phyloP scores from a whole-genome alignment of 176 grass and related monocot genomes.

The Oryza brachyantha region DNA sequence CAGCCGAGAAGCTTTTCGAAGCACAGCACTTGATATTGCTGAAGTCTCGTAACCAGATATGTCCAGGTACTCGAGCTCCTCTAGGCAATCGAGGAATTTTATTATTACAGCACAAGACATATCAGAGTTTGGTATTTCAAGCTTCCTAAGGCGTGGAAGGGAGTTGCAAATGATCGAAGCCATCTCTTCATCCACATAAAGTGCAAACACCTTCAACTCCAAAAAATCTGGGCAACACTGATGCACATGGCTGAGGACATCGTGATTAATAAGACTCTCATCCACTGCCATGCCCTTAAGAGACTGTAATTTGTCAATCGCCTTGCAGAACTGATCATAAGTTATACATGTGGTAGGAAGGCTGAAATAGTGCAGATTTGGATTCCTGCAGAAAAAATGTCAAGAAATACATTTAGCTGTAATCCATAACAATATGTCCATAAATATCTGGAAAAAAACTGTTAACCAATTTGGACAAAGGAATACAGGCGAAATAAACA shows the following conservation, averaged over 20 bases:
- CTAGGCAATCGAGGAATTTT: constrained; percentile 54
- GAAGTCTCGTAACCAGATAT: constrained; percentile 72
- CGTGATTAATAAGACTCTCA: constrained; percentile 40
- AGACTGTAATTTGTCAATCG: constrained; percentile 32
- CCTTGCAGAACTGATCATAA: constrained; percentile 35
- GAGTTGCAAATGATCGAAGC: constrained; percentile 54
- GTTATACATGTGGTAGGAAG: constrained; percentile 43
- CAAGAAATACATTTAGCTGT: constrained; percentile 22
- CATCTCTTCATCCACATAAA: constrained; percentile 49
- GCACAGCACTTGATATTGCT: constrained; percentile 36
- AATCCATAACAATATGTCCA: neutral
- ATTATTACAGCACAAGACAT: constrained; percentile 40
- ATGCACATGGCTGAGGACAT: constrained; percentile 51
- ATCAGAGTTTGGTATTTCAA: constrained; percentile 57
- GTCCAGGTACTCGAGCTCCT: constrained; percentile 60
- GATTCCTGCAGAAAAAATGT: constrained; percentile 40
- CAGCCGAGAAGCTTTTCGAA: constrained; percentile 53
- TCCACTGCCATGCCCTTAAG: constrained; percentile 71
- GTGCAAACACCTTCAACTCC: constrained; percentile 52
- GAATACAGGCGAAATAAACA: neutral
- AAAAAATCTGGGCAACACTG: constrained; percentile 41
- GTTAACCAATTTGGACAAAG: neutral
- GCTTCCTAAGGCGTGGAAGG: constrained; percentile 53
- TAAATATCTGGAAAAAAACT: neutral
- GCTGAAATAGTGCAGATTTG: constrained; percentile 52